A percentile compares a stretch with the other conserved stretches of the same genome.
Conservation (phyloP, 106 monocot genomes). For the Acorus calamus region DNA sequence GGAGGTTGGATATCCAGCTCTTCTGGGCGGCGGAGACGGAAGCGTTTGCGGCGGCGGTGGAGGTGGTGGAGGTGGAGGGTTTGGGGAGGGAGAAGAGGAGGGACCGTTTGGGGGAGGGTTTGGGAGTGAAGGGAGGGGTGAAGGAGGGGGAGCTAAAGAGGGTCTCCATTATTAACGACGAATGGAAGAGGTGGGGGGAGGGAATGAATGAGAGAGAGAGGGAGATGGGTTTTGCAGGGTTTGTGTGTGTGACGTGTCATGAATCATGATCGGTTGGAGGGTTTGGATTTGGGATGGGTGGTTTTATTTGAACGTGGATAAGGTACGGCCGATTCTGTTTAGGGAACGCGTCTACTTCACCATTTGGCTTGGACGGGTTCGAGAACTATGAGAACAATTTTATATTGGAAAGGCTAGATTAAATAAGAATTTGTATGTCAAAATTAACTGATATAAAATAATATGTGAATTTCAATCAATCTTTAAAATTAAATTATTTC, state of each 20-base stretch:
- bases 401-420: too few relatives aligned
- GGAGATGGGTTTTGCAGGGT: not conserved
- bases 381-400: too few relatives aligned
- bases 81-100: slow-evolving; percentile 1
- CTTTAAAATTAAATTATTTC: too few relatives aligned
- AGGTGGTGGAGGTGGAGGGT: slow-evolving; percentile 13
- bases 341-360: too few relatives aligned
- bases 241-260: not conserved
- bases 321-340: slow-evolving; percentile 8
- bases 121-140: slow-evolving; percentile 18
- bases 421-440: too few relatives aligned
- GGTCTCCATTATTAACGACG: slow-evolving; percentile 43
- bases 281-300: slow-evolving; percentile 68
- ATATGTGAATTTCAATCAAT: too few relatives aligned
- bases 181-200: not conserved
- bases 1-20: slow-evolving; percentile 45
- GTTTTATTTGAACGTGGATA: slow-evolving; percentile 59
- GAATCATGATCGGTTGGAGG: not conserved
- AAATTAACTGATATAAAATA: too few relatives aligned
- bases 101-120: not conserved
- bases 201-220: slow-evolving; percentile 6
- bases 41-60: slow-evolving; percentile 1
- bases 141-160: slow-evolving; percentile 27
- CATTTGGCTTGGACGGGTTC: too few relatives aligned
- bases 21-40: slow-evolving; percentile 4